A percentile compares a stretch with the other conserved stretches of the same genome.
Evolutionary conservation across 2,329 filamentous ascomycete species (phyloP).

Genomic region (Tricladium varicosporioides): DNA sequence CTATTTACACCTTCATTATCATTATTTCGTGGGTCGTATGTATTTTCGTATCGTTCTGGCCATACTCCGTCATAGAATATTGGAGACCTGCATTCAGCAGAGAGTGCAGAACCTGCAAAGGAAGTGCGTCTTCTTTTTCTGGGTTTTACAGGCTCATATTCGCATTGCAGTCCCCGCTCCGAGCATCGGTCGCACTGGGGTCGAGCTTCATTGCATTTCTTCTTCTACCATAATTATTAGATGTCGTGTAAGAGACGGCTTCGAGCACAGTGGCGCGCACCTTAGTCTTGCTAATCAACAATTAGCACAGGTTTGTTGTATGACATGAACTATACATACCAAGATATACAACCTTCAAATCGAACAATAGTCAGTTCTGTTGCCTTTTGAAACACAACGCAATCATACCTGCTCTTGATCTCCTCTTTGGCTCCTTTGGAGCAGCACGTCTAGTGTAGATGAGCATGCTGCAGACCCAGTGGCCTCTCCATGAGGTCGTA

Average conservation of each 20-base stretch:
- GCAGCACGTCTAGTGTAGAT: conserved; percentile 56
- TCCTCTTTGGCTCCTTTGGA: conserved; percentile 57
- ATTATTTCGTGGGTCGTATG: conserved; percentile 10
- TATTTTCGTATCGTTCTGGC: conserved; percentile 22
- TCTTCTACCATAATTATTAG: conserved; percentile 29
- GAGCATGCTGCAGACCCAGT: conserved; percentile 43
- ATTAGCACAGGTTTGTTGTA: conserved; percentile 15
- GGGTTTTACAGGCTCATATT: conserved; percentile 34
- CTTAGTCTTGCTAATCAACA: no score
- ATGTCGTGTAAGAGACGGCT: not conserved
- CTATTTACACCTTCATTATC: conserved; percentile 11
- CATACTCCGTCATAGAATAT: conserved; percentile 23
- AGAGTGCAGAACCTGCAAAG: conserved; percentile 25
- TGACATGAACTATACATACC: conserved; percentile 23
- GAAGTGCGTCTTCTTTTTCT: conserved; percentile 28
- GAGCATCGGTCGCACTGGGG: conserved; percentile 33
- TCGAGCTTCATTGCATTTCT: conserved; percentile 35
- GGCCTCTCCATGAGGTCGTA: not conserved
- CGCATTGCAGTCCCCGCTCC: conserved; percentile 29
- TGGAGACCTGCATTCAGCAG: conserved; percentile 18
- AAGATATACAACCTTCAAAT: conserved; percentile 32
- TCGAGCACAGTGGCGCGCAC: not conserved
- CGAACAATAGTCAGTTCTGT: conserved; percentile 5
- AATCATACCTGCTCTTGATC: conserved; percentile 56
- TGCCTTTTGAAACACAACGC: not conserved